Evolutionary conservation across 176 grass and related monocot species (phyloP), one percentile per base, ranked within the genome.

Genomic region (bread wheat (Triticum aestivum)): DNA sequence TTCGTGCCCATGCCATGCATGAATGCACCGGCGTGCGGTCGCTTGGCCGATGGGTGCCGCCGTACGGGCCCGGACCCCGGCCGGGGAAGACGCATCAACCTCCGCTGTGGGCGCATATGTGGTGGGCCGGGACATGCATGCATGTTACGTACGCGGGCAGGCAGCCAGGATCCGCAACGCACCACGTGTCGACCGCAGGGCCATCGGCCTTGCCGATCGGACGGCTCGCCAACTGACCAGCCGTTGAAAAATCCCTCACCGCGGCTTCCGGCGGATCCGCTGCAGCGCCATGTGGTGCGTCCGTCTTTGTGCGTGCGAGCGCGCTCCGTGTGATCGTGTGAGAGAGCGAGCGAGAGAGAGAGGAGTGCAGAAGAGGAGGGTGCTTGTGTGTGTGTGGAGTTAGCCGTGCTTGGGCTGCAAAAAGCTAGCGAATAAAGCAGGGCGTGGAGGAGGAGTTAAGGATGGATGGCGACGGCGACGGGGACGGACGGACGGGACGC

Each of bases 381-480:
- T 37, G 32, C 6, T n/a, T 24, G 37, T 44, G 38, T 24, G 38
- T 24, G 70, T 27, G 71, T 72, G 69, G 71, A 73, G 39, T 38
- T 45, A 47, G 70, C 70, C 13, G 39, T 14, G n/a, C 21, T 20
- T 37, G 2, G 39, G 23, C 41, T 75, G 42, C 10, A 75, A 73
- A 74, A 47, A 72, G 69, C 37, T 72, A 75, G 73, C 73, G 73
- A 75, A 75, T 75, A 75, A 75, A 75, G 44, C 73, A 75, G 26
- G 24, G 63, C 26, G 72, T 41, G 11, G 11, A 52, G 70, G 41
- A 13, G 21, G 38, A 47, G 72, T 75, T 75, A 75, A 75, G 73
- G 42, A 30, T 15, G 44, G 73, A 75, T 75, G 72, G 72, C 72
- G 72, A 75, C 72, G 73, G 73, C 44, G 44, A 74, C 35, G 35